Base-by-base conservation (phyloP, 768 basidiomycete species). In the Suillus sp. region DNA sequence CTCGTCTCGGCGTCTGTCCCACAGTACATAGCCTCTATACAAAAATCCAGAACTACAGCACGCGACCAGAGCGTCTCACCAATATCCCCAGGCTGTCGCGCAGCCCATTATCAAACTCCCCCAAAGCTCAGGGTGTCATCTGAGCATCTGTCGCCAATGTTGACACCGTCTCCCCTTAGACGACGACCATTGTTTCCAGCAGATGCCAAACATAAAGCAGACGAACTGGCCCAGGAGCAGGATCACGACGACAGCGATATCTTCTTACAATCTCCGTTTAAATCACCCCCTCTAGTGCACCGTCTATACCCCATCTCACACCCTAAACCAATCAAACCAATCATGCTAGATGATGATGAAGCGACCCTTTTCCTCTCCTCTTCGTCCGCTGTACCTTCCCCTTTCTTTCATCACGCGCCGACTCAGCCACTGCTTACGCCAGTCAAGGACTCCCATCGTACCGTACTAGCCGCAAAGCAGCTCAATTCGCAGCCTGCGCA, bases 111-210 rank as follows among this genome's bases (percentile, higher is more conserved):
- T 66, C 71, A 73, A 53, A 78, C 78, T 1, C 78, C 79, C n/a
- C 76, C 76, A 3, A 70, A 72, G 43, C 63, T 74, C 51, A 63
- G 64, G 56, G 64, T 70, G 60, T 62, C 70, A 59, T 65, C 76
- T 38, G 75, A 80, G 47, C 83, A 79, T 67, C 83, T 84, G 68
- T 82, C 84, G 37, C 83, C 86, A 51, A 84, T 88, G 83, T 79
- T 85, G 55, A 85, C 87, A 1, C 86, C 89, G 25, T 90, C 89
- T 6, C 87, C 87, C 13, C 80, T 86, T 64, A 79, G 83, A 59
- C 79, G 80, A 65, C 77, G 76, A 13, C 75, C 77, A 18, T 75
- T 80, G 59, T 82, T 81, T 68, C 72, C 78, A 6, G 71, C 69
- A 58, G 37, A 27, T 37, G 37, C 37, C 16, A 27, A 20, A 34